phyloP scores from a whole-genome alignment of 2,329 filamentous ascomycete genomes.

The Ploettnerulaceae sp. region DNA sequence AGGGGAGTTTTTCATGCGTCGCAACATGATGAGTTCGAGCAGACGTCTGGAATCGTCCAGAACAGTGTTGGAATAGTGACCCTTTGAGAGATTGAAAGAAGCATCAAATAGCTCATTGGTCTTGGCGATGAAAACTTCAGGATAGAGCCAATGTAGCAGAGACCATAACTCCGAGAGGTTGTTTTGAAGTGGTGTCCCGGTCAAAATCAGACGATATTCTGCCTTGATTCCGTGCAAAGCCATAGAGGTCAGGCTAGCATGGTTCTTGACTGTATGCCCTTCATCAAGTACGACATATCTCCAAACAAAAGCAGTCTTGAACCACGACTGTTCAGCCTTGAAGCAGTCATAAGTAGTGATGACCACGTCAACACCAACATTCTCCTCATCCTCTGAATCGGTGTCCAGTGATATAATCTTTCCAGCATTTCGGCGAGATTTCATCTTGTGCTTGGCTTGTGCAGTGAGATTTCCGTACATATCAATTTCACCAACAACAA shows the following conservation, averaged over 20 bases:
- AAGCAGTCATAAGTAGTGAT: conserved; percentile 48
- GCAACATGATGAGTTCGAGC: conserved; percentile 53
- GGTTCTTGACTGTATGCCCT: conserved; percentile 46
- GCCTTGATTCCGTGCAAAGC: conserved; percentile 34
- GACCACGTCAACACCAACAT: conserved; percentile 38
- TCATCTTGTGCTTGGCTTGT: conserved; percentile 28
- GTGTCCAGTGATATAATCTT: conserved; percentile 26
- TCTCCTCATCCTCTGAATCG: conserved; percentile 29
- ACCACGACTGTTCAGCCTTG: conserved; percentile 42
- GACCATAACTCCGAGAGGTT: conserved; percentile 54
- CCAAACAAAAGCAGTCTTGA: conserved; percentile 47
- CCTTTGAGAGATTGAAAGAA: conserved; percentile 52
- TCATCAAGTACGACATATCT: conserved; percentile 49
- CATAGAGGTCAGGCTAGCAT: conserved; percentile 32
- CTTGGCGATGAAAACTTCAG: conserved; percentile 49
- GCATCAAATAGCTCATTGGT: conserved; percentile 48
- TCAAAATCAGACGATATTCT: conserved; percentile 35
- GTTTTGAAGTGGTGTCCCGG: conserved; percentile 53
- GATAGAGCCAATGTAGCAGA: conserved; percentile 52
- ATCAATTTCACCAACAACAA: conserved; percentile 42
- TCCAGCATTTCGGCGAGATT: conserved; percentile 19
- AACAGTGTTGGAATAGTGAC: conserved; percentile 48
- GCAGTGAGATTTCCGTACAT: conserved; percentile 38
- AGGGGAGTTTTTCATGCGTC: conserved; percentile 51
- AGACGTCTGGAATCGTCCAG: conserved; percentile 48